Evolutionary conservation across 2,329 filamentous ascomycete species (phyloP).

Genomic region (Ceratocystis smalleyi): DNA sequence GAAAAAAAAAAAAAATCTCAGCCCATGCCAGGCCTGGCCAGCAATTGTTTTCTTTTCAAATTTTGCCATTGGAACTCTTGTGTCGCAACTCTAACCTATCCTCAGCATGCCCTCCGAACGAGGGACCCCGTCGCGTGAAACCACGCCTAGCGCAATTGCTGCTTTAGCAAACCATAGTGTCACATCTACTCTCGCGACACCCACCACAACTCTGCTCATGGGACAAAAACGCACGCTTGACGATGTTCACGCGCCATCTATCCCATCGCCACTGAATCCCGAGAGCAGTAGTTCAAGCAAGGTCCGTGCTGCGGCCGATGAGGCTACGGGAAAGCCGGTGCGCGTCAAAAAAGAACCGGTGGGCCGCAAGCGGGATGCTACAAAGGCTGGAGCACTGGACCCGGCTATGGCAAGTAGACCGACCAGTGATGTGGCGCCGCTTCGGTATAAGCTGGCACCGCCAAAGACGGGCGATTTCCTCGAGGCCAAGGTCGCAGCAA

Average conservation of each 20-base stretch:
- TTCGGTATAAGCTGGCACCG: slow-evolving; percentile 48
- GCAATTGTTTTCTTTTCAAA: neutral
- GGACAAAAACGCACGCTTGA: slow-evolving; percentile 52
- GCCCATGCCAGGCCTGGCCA: neutral
- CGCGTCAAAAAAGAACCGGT: slow-evolving; percentile 49
- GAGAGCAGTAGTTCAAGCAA: slow-evolving; percentile 27
- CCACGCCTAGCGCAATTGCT: neutral
- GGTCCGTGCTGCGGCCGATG: slow-evolving; percentile 30
- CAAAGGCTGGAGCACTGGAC: slow-evolving; percentile 37
- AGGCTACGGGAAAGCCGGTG: slow-evolving; percentile 31
- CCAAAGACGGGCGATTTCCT: slow-evolving; percentile 49
- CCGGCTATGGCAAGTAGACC: slow-evolving; percentile 32
- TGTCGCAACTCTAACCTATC: neutral
- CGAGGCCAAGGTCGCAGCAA: slow-evolving; percentile 39
- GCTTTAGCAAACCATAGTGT: neutral
- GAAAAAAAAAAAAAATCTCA: neutral
- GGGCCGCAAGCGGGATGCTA: slow-evolving; percentile 48
- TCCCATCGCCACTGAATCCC: slow-evolving; percentile 62
- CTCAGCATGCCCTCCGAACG: slow-evolving; percentile 6
- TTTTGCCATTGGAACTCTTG: neutral
- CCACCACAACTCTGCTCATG: slow-evolving; percentile 32
- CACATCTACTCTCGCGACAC: neutral
- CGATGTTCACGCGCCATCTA: slow-evolving; percentile 52
- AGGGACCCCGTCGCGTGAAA: slow-evolving; percentile 12
- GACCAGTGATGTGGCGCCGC: slow-evolving; percentile 33